Evolutionary conservation across 306 rosid genomes (phyloP).

Genomic region (Myrica gale): DNA sequence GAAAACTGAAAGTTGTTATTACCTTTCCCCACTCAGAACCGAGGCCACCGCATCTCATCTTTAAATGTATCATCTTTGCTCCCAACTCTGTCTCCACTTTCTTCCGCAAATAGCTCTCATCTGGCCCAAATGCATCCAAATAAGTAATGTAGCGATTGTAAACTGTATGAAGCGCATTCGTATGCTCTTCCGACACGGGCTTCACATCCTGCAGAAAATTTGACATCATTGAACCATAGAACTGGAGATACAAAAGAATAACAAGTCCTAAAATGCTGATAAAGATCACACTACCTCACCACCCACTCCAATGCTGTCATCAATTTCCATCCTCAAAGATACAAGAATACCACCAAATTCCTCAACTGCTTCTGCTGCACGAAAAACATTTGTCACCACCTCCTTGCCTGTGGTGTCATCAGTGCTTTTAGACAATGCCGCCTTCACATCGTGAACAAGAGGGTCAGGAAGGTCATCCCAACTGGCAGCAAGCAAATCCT

Average conservation of each 20-base stretch:
- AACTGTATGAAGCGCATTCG: slow-evolving; percentile 57
- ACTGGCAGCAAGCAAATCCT: slow-evolving; percentile 74
- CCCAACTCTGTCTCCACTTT: slow-evolving; percentile 93
- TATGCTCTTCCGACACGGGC: slow-evolving; percentile 56
- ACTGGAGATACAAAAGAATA: background rate
- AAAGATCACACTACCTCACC: slow-evolving; percentile 66
- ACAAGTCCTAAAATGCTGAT: background rate
- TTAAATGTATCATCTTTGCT: slow-evolving; percentile 76
- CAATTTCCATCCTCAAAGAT: slow-evolving; percentile 72
- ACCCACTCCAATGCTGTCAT: slow-evolving; percentile 69
- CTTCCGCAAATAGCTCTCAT: slow-evolving; percentile 78
- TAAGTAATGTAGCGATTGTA: slow-evolving; percentile 66
- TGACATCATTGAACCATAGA: slow-evolving; percentile 21
- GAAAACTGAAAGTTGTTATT: slow-evolving; percentile 24
- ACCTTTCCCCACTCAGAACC: slow-evolving; percentile 97
- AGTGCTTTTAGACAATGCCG: slow-evolving; percentile 59
- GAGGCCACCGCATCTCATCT: slow-evolving; percentile 86
- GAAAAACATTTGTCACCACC: slow-evolving; percentile 56
- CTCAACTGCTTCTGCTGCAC: slow-evolving; percentile 77
- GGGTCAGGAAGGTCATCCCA: slow-evolving; percentile 61
- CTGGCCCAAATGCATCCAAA: slow-evolving; percentile 82
- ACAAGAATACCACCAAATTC: slow-evolving; percentile 70
- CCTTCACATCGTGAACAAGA: slow-evolving; percentile 48
- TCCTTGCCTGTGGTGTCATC: slow-evolving; percentile 73
- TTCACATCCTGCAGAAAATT: slow-evolving; percentile 54